These are phyloP conservation scores for Stagonosporopsis vannaccii DNA, from an alignment of 2,329 filamentous ascomycete species.

Conservation along the genomic window DNA sequence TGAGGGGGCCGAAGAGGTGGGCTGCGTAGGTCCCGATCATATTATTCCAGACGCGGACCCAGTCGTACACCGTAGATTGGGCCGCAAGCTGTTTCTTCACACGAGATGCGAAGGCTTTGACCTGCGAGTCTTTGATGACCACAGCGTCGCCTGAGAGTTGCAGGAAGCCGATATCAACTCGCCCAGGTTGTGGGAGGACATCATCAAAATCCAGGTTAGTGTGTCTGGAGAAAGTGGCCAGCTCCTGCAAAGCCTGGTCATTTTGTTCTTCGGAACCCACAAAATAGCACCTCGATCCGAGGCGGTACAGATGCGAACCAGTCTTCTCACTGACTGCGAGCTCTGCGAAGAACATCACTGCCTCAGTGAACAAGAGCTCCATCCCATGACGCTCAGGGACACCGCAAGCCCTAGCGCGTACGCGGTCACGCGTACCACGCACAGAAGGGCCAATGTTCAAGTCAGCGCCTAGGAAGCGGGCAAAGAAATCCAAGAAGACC, in stretches of 20 bases:
- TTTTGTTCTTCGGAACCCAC: slow-evolving; percentile 29
- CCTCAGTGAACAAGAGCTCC: slow-evolving; percentile 37
- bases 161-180: slow-evolving; percentile 25
- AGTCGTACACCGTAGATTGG: slow-evolving; percentile 32
- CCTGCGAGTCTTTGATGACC: slow-evolving; percentile 22
- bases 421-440: slow-evolving; percentile 26
- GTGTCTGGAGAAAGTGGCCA: slow-evolving; percentile 23
- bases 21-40: slow-evolving; percentile 33
- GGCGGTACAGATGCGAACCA: slow-evolving; percentile 30
- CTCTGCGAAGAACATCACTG: slow-evolving; percentile 40
- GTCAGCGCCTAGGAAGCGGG: slow-evolving; percentile 52
- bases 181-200: not conserved
- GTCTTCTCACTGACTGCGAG: slow-evolving; percentile 29
- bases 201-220: slow-evolving; percentile 26
- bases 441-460: slow-evolving; percentile 35
- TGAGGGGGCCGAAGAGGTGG: slow-evolving; percentile 39
- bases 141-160: not conserved
- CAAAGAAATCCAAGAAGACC: slow-evolving; percentile 66
- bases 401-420: slow-evolving; percentile 29
- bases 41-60: slow-evolving; percentile 40
- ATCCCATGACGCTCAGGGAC: slow-evolving; percentile 32
- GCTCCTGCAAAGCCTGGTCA: slow-evolving; percentile 3
- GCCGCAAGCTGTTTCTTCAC: slow-evolving; percentile 32
- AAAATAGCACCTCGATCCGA: slow-evolving; percentile 34
- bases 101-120: slow-evolving; percentile 25